Conservation (phyloP, 148 eudicot genomes). For the Rhododendron griersonianum region DNA sequence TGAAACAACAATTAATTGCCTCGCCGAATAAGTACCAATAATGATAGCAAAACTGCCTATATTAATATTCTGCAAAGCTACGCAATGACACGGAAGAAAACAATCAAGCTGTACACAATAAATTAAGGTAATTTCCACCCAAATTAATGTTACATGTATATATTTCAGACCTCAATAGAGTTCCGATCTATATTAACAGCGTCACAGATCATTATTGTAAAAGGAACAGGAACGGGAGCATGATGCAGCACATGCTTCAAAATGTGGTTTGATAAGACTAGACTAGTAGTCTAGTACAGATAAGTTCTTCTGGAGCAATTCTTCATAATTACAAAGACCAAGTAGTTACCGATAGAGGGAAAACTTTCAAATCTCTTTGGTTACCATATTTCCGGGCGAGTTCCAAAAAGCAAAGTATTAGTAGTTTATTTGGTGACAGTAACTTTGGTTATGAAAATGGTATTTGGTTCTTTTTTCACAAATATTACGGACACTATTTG, state of each 20-base stretch:
- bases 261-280: background rate
- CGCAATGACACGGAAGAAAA: background rate
- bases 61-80: background rate
- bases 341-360: background rate
- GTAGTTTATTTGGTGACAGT: background rate
- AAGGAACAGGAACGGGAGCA: background rate
- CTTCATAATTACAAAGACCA: background rate
- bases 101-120: background rate
- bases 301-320: background rate
- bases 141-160: background rate
- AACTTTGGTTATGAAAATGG: background rate
- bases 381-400: background rate
- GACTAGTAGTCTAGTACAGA: background rate
- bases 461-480: background rate
- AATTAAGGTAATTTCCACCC: background rate
- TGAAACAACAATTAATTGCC: background rate
- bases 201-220: background rate
- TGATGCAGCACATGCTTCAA: background rate
- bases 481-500: background rate
- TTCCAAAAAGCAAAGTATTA: background rate
- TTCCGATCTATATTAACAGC: background rate
- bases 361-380: background rate
- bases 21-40: background rate
- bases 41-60: background rate
- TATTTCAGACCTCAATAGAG: background rate